Base-by-base conservation (phyloP, 805 yeast species). In the Isabelozyma pseudorhagii region DNA sequence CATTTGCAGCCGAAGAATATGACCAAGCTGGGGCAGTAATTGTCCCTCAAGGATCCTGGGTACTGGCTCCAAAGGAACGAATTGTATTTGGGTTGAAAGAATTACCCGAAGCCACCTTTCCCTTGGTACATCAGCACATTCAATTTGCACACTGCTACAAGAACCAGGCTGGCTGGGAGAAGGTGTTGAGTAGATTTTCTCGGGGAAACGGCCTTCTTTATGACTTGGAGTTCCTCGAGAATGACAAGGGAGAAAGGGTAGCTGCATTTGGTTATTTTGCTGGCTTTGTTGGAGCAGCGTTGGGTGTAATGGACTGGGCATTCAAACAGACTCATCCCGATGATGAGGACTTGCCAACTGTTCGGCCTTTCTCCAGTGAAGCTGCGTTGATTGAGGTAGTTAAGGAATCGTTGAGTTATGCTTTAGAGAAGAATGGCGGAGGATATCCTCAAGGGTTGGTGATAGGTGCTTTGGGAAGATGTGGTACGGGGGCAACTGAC, bases 241-340 rank as follows among this genome's bases (percentile, higher is more conserved):
- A 94, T 67, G 97, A 87, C 60, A 84, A 82, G 63, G 98, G 98
- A 34, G 87, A 98, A 78, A 88, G 99, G 74, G 99, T 94, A 27
- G 99, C 99, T 42, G 99, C 99, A 7, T 94, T 94, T 67, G 99
- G 99, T 13, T 94, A 82, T 78, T 93, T 93, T 69, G 99, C 99
- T 42, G 99, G 99, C n/a, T 94, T 94, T 68, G 99, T 98, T 5
- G 99, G 99, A 62, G 99, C 99, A 36, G 99, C 99, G 34, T 72
- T 94, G 48, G 98, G 99, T 62, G 78, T 92, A 46, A 82, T 82
- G 68, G 96, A 91, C 70, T 94, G 98, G 97, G 87, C 96, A 45
- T 86, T 87, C 74, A 93, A 93, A 71, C 93, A 89, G 68, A 71
- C 83, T 38, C 85, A 88, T 66, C 51, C 79, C 7, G 89, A 84